A percentile compares a stretch with the other conserved stretches of the same genome.
phyloP scores from a whole-genome alignment of 2,329 filamentous ascomycete genomes.

The Ophiostoma novo-ulmi region DNA sequence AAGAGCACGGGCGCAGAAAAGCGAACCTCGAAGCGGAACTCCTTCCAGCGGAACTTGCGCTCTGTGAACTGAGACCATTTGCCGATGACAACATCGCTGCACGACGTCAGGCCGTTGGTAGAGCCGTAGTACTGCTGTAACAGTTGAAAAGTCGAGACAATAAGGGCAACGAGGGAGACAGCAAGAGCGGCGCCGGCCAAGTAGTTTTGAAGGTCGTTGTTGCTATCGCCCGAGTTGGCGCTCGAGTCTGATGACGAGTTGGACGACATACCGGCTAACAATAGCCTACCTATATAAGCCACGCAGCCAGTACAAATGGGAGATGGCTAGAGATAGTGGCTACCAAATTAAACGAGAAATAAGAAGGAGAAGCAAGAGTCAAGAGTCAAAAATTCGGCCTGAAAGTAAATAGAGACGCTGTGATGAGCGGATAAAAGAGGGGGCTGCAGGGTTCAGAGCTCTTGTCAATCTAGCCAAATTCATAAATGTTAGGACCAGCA shows the following conservation, averaged over 20 bases:
- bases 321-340: not conserved
- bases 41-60: constrained; percentile 38
- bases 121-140: constrained; percentile 48
- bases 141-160: constrained; percentile 44
- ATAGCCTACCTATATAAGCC: not conserved
- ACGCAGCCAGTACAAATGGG: not conserved
- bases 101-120: constrained; percentile 45
- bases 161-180: constrained; percentile 44
- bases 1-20: constrained; percentile 48
- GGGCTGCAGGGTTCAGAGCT: not conserved
- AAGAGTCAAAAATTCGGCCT: not conserved
- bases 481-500: not conserved
- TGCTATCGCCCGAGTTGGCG: not conserved
- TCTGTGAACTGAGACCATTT: constrained; percentile 41
- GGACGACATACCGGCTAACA: constrained; percentile 8
- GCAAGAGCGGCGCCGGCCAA: constrained; percentile 43
- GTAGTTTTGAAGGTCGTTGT: constrained; percentile 32
- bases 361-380: not conserved
- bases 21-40: constrained; percentile 47
- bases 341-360: not conserved
- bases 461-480: constrained; percentile 52
- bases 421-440: not conserved
- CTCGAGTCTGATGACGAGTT: not conserved
- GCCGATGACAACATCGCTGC: constrained; percentile 45
- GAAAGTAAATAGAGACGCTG: not conserved